A percentile compares a stretch with the other conserved stretches of the same genome.
Evolutionary conservation across 2,329 filamentous ascomycete species (phyloP).

Genomic region (Massarina eburnea): DNA sequence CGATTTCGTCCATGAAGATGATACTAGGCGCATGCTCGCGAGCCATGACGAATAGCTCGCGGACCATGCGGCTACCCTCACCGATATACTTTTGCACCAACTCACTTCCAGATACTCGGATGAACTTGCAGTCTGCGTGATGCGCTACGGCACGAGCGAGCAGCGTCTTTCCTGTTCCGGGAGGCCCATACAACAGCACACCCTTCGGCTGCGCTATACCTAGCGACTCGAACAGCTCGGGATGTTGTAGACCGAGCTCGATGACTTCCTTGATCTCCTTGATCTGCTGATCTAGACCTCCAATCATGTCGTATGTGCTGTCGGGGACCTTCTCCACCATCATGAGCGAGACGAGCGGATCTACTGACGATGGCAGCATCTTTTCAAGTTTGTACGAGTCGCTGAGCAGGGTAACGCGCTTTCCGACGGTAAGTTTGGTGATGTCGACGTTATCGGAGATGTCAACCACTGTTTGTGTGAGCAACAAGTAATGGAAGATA

Average conservation of each 20-base stretch:
- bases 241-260: constrained; percentile 96
- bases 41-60: constrained; percentile 98
- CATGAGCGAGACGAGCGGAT: constrained; percentile 98
- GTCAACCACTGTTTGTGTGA: constrained; percentile 73
- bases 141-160: constrained; percentile 94
- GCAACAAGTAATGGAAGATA: background rate
- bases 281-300: constrained; percentile 97
- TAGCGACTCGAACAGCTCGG: constrained; percentile 97
- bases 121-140: constrained; percentile 99
- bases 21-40: constrained; percentile 97
- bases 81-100: constrained; percentile 99
- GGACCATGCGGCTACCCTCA: constrained; percentile 96
- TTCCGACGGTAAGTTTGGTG: constrained; percentile 91
- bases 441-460: constrained; percentile 94
- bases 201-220: constrained; percentile 98
- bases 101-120: constrained; percentile 93
- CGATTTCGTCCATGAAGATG: constrained; percentile 99
- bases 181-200: constrained; percentile 92
- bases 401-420: constrained; percentile 93
- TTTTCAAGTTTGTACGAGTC: constrained; percentile 99
- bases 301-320: constrained; percentile 99
- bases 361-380: constrained; percentile 96
- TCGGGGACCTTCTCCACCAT: constrained; percentile 99
- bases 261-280: constrained; percentile 99
- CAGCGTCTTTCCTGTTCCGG: constrained; percentile 95